Evolutionary conservation across 352 stramenopile genomes (phyloP).

Genomic region (Phytophthora pistaciae): DNA sequence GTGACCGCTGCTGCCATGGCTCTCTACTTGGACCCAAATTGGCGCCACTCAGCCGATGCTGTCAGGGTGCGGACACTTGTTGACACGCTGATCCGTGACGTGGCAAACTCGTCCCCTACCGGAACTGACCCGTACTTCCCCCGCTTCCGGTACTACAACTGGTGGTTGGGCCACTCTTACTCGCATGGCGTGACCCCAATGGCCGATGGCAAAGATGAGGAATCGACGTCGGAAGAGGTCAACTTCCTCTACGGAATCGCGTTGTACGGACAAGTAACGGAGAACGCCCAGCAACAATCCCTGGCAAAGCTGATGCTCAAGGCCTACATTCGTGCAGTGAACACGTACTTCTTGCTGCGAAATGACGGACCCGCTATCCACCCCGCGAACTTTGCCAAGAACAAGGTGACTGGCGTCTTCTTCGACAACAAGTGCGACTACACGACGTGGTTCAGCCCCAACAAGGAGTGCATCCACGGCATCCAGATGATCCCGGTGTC

Average conservation of each 20-base stretch:
- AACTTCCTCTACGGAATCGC: slow-evolving; percentile 72
- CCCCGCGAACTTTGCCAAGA: slow-evolving; percentile 57
- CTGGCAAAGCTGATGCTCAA: slow-evolving; percentile 71
- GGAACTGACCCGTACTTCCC: slow-evolving; percentile 58
- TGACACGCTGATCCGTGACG: slow-evolving; percentile 66
- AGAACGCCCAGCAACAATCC: slow-evolving; percentile 46
- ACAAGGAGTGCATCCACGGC: slow-evolving; percentile 80
- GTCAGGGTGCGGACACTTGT: slow-evolving; percentile 50
- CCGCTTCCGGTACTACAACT: slow-evolving; percentile 68
- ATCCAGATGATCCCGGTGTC: slow-evolving; percentile 83
- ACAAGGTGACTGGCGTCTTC: slow-evolving; percentile 79
- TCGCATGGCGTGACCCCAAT: slow-evolving; percentile 77
- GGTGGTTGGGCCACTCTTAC: slow-evolving; percentile 75
- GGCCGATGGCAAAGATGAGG: slow-evolving; percentile 78
- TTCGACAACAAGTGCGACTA: slow-evolving; percentile 87
- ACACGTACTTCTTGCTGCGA: slow-evolving; percentile 74
- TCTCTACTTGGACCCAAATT: slow-evolving; percentile 51
- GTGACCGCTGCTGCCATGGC: slow-evolving; percentile 62
- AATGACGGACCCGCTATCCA: slow-evolving; percentile 53
- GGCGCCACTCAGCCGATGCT: slow-evolving; percentile 45
- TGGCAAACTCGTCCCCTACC: slow-evolving; percentile 40
- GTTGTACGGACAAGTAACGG: slow-evolving; percentile 59
- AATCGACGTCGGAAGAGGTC: slow-evolving; percentile 76
- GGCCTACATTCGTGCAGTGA: slow-evolving; percentile 60
- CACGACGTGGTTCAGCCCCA: slow-evolving; percentile 77